These are phyloP conservation scores for Primulina huaijiensis DNA, from an alignment of 257 asterid genomes.

Conservation along the genomic window DNA sequence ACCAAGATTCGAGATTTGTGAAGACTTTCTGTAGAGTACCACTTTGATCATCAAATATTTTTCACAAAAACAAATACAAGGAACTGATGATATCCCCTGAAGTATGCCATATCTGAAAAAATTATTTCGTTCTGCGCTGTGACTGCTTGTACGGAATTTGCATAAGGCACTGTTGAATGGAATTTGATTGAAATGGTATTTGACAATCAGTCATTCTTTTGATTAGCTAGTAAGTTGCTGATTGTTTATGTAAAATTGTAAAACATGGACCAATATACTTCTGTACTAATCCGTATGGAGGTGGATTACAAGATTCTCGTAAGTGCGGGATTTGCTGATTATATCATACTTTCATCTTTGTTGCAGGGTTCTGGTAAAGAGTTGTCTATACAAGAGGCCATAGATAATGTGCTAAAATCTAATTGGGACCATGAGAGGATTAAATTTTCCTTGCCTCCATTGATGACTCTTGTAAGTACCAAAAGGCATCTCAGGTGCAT, in stretches of 20 bases:
- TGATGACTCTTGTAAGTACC: conserved; percentile 85
- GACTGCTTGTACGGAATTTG: background rate
- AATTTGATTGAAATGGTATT: background rate
- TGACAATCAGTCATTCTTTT: background rate
- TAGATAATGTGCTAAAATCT: conserved; percentile 62
- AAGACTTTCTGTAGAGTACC: background rate
- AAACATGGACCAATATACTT: conserved; percentile 18
- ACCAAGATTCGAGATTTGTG: background rate
- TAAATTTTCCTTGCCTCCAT: conserved; percentile 85
- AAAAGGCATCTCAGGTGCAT: conserved; percentile 9
- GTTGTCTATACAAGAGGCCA: conserved; percentile 56
- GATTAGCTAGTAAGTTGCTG: conserved; percentile 4
- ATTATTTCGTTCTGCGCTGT: background rate
- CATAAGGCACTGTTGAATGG: background rate
- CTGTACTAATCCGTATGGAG: conserved; percentile 12
- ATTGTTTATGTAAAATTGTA: conserved; percentile 1
- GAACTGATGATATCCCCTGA: background rate
- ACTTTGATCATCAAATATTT: background rate
- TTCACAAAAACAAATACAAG: background rate
- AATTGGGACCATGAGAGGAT: conserved; percentile 96
- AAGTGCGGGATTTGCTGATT: conserved; percentile 5
- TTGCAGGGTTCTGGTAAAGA: conserved; percentile 65
- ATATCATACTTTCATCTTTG: conserved; percentile 8
- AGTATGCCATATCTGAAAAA: background rate
- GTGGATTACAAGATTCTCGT: background rate